phyloP scores from a whole-genome alignment of 192 early-diverging fungal species.

The Lobulomyces angularis region DNA sequence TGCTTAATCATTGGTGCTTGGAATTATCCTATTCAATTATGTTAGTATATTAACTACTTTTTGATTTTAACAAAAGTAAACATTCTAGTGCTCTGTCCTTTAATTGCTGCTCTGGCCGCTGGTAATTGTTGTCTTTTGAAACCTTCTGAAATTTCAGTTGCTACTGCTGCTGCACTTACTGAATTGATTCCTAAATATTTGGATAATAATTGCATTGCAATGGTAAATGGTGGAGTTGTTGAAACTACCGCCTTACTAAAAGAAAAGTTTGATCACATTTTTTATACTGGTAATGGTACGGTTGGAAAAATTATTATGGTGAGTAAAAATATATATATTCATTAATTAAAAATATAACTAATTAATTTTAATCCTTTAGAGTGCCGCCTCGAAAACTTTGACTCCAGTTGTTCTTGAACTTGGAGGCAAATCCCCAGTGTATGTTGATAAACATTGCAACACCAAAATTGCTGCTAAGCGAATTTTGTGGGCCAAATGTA shows the following conservation, averaged over 20 bases:
- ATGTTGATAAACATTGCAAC: constrained; percentile 37
- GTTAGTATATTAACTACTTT: too few species aligned
- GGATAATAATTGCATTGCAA: constrained; percentile 44
- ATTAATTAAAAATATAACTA: too few species aligned
- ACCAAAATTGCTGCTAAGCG: constrained; percentile 52
- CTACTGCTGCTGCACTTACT: constrained; percentile 50
- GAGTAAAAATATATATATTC: too few species aligned
- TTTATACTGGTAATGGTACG: constrained; percentile 74
- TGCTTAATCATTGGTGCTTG: constrained; percentile 59
- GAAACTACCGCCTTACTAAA: constrained; percentile 67
- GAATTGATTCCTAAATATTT: constrained; percentile 62
- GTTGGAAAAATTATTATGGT: constrained; percentile 73
- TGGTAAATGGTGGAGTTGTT: constrained; percentile 62
- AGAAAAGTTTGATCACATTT: constrained; percentile 77
- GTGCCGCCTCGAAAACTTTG: constrained; percentile 76
- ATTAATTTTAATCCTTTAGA: too few species aligned
- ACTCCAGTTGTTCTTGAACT: constrained; percentile 86
- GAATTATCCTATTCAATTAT: constrained; percentile 45
- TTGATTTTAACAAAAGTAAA: too few species aligned
- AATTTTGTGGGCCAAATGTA: constrained; percentile 66
- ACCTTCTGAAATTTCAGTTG: constrained; percentile 68
- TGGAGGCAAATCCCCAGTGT: constrained; percentile 79
- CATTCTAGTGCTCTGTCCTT: constrained; percentile 57
- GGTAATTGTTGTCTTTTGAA: constrained; percentile 56
- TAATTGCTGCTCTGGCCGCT: constrained; percentile 76